Conservation (phyloP, 768 basidiomycete species). For the Kwoniella sp. region DNA sequence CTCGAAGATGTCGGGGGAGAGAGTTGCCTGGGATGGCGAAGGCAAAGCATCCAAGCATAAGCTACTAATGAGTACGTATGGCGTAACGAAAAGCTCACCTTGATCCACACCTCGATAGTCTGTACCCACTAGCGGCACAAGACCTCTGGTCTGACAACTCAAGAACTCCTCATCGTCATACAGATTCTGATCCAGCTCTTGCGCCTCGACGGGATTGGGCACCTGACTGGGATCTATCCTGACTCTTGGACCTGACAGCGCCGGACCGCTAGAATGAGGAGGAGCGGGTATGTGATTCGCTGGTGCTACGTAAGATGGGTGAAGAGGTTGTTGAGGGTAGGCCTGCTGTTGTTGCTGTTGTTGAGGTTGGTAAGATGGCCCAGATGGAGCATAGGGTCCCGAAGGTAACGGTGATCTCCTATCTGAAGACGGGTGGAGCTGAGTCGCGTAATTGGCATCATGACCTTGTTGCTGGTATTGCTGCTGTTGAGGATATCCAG, state of each 20-base stretch:
- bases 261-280: conserved; percentile 68
- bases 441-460: conserved; percentile 31
- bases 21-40: conserved; percentile 68
- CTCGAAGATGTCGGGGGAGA: conserved; percentile 83
- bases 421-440: conserved; percentile 36
- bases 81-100: conserved; percentile 59
- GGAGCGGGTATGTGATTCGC: conserved; percentile 65
- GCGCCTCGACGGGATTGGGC: conserved; percentile 82
- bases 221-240: conserved; percentile 84
- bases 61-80: conserved; percentile 18
- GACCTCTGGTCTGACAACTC: conserved; percentile 65
- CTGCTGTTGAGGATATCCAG: conserved; percentile 9
- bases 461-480: conserved; percentile 23
- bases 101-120: conserved; percentile 91
- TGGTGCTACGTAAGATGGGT: conserved; percentile 34
- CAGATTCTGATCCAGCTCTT: conserved; percentile 75
- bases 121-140: conserved; percentile 78
- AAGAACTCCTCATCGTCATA: conserved; percentile 74
- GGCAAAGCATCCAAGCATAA: not conserved
- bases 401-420: conserved; percentile 27
- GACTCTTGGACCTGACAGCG: conserved; percentile 62
- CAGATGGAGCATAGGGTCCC: conserved; percentile 31
- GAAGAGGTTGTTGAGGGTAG: conserved; percentile 25
- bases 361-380: conserved; percentile 23
- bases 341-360: conserved; percentile 26